Percentiles rank a stretch among this genome's conserved stretches.
Evolutionary conservation across 495 filamentous ascomycete genomes (phyloP).

Genomic region (Penicillium pancosmium): DNA sequence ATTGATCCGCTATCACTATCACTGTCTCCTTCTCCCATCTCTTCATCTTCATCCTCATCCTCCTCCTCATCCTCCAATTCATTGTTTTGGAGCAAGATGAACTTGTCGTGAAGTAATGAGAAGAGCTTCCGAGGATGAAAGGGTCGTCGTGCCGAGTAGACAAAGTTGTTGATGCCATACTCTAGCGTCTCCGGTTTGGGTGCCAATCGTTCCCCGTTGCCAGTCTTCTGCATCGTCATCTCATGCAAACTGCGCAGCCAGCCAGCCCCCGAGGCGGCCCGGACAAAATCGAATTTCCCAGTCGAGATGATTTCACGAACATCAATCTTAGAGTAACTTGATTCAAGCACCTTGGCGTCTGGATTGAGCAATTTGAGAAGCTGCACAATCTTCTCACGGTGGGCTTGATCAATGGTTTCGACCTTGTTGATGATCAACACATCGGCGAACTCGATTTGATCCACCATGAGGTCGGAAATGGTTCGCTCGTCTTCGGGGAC

Average conservation of each 20-base stretch:
- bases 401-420: slow-evolving; percentile 43
- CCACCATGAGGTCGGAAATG: slow-evolving; percentile 62
- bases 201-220: slow-evolving; percentile 46
- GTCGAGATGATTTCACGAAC: slow-evolving; percentile 56
- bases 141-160: slow-evolving; percentile 54
- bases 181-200: slow-evolving; percentile 61
- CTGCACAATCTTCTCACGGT: slow-evolving; percentile 42
- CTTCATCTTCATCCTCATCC: slow-evolving; percentile 38
- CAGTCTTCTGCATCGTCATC: slow-evolving; percentile 47
- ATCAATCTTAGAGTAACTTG: slow-evolving; percentile 48
- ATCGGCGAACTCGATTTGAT: slow-evolving; percentile 66
- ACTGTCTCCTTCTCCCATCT: slow-evolving; percentile 36
- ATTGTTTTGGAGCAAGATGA: slow-evolving; percentile 52
- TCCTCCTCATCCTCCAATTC: slow-evolving; percentile 42
- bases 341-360: slow-evolving; percentile 51
- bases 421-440: slow-evolving; percentile 61
- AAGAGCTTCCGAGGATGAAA: slow-evolving; percentile 56
- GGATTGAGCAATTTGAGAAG: slow-evolving; percentile 54
- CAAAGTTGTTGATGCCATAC: slow-evolving; percentile 58
- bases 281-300: slow-evolving; percentile 46
- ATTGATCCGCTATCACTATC: slow-evolving; percentile 29
- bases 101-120: slow-evolving; percentile 54
- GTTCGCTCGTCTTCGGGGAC: slow-evolving; percentile 60
- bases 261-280: slow-evolving; percentile 46
- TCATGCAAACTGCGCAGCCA: slow-evolving; percentile 55